These are phyloP conservation scores for Dioscorea zingiberensis DNA, from an alignment of 106 monocot genomes.

Conservation along the genomic window DNA sequence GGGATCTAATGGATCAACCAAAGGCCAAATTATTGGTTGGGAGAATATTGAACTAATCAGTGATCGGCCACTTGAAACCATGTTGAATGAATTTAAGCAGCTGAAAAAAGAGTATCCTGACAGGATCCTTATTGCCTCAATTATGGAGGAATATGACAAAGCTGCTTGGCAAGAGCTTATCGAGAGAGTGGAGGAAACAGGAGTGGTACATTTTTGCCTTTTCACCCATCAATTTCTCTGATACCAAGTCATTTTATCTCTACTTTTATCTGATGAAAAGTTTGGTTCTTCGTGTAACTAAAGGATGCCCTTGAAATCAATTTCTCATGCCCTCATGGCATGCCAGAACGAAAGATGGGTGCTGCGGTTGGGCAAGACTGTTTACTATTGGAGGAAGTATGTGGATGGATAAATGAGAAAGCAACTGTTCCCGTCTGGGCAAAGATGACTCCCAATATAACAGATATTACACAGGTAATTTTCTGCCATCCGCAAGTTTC, in stretches of 20 bases:
- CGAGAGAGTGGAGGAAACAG: conserved; percentile 87
- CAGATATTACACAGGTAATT: conserved; percentile 84
- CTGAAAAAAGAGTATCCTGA: conserved; percentile 88
- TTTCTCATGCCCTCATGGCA: conserved; percentile 98
- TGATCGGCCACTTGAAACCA: conserved; percentile 89
- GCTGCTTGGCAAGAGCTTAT: conserved; percentile 92
- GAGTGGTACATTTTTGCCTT: conserved; percentile 52
- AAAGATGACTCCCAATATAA: conserved; percentile 97
- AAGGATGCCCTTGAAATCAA: conserved; percentile 99
- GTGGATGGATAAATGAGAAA: conserved; percentile 97
- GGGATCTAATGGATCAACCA: conserved; percentile 78
- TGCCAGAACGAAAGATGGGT: conserved; percentile 98
- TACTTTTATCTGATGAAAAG: neutral
- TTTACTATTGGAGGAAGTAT: conserved; percentile 77
- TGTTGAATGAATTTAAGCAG: conserved; percentile 88
- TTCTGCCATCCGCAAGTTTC: neutral
- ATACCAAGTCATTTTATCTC: neutral
- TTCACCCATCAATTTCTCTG: neutral
- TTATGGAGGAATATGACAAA: conserved; percentile 99
- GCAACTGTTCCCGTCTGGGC: conserved; percentile 99
- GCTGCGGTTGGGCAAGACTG: conserved; percentile 98
- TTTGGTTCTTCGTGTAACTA: neutral
- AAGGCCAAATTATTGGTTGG: conserved; percentile 92
- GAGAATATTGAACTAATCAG: conserved; percentile 99
- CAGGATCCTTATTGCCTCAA: conserved; percentile 89